Evolutionary conservation across 169 alveolate genomes (phyloP).

Genomic region (Eimeria praecox): DNA sequence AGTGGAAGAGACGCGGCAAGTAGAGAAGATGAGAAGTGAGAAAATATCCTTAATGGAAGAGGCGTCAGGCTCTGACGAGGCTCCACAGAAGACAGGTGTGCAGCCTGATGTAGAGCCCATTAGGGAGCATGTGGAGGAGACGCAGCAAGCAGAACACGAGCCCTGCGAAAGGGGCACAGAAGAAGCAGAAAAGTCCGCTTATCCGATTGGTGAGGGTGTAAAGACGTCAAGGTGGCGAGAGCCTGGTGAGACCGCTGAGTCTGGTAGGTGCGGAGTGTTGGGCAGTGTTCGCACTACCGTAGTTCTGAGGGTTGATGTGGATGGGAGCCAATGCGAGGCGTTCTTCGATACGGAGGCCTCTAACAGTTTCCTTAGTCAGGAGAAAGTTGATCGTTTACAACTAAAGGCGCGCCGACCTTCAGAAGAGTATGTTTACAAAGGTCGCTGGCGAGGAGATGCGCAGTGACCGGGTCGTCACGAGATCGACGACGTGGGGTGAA

Average conservation of each 20-base stretch:
- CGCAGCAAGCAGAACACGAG: background rate
- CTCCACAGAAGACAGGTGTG: background rate
- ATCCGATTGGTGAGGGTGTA: background rate
- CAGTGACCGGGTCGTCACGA: too few relatives aligned
- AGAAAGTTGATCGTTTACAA: background rate
- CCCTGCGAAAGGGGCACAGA: background rate
- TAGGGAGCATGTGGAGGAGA: background rate
- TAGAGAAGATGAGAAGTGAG: background rate
- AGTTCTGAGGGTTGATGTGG: background rate
- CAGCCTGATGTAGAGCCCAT: background rate
- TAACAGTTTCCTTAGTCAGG: background rate
- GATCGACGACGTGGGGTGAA: too few relatives aligned
- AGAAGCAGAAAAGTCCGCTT: background rate
- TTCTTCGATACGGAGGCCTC: background rate
- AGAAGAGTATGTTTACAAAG: background rate
- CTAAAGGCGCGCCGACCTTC: constrained; percentile 34
- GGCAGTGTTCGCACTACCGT: background rate
- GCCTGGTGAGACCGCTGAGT: background rate
- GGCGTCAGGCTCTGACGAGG: background rate
- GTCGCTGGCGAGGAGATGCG: background rate
- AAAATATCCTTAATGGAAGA: background rate
- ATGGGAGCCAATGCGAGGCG: constrained; percentile 34
- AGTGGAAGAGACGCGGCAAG: background rate
- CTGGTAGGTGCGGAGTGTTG: background rate
- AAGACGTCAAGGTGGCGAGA: constrained; percentile 1